Evolutionary conservation across 352 stramenopile species (phyloP).

Genomic region (Blastocystis sp.): DNA sequence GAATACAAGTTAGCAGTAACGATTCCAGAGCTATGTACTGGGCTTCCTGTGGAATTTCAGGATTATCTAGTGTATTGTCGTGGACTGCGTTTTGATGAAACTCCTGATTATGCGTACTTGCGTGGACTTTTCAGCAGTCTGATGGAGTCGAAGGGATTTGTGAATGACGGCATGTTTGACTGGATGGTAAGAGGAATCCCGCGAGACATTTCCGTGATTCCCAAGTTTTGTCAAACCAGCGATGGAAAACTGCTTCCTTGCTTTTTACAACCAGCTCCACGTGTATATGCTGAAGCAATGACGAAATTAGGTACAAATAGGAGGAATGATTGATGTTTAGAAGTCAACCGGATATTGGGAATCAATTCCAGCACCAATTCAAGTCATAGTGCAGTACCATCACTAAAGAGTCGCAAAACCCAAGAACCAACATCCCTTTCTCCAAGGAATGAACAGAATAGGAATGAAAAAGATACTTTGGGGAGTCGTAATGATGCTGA

Average conservation of each 20-base stretch:
- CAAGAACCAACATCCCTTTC: neutral
- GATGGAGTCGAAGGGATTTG: neutral
- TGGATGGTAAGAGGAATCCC: neutral
- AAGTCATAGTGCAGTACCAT: neutral
- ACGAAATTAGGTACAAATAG: neutral
- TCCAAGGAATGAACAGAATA: neutral
- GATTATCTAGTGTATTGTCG: constrained; percentile 76
- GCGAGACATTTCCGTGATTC: neutral
- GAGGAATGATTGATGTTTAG: neutral
- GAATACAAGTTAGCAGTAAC: constrained; percentile 79
- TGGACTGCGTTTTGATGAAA: constrained; percentile 83
- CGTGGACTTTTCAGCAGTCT: neutral
- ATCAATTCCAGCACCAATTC: neutral
- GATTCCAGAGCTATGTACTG: constrained; percentile 67
- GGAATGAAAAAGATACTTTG: neutral
- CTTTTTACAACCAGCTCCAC: neutral
- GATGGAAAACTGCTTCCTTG: neutral
- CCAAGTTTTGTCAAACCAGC: neutral
- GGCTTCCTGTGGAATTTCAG: constrained; percentile 67
- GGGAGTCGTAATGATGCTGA: neutral
- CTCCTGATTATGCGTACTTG: constrained; percentile 72
- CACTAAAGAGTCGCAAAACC: neutral
- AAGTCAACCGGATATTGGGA: neutral
- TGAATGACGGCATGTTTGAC: constrained; percentile 32
- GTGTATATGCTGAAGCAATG: neutral